These are phyloP conservation scores for Pseudofabraea citricarpa DNA, from an alignment of 2,329 filamentous ascomycete genomes.

Conservation along the genomic window DNA sequence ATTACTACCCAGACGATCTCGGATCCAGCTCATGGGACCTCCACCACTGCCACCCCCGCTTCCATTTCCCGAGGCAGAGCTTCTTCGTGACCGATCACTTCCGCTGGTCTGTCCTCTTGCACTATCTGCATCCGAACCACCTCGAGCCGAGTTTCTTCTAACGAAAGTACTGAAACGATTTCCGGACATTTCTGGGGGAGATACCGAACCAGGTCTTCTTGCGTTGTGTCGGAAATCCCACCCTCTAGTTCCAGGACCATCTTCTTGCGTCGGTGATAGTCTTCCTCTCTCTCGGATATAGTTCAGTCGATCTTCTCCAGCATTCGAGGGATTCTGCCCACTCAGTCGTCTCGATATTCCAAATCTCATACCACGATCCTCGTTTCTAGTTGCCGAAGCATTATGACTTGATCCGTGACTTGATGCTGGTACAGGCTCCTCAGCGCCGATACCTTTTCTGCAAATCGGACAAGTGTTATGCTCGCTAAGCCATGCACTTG, in stretches of 20 bases:
- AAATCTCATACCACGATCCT: slow-evolving; percentile 13
- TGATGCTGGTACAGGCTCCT: slow-evolving; percentile 5
- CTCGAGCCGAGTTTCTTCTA: slow-evolving; percentile 14
- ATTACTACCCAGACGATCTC: slow-evolving; percentile 16
- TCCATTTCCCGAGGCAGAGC: slow-evolving; percentile 13
- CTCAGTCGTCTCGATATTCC: slow-evolving; percentile 9
- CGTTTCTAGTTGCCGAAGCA: slow-evolving; percentile 8
- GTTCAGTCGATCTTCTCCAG: slow-evolving; percentile 24
- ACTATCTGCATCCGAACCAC: slow-evolving; percentile 10
- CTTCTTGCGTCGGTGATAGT: slow-evolving; percentile 14
- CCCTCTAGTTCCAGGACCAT: background rate
- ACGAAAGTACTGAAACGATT: background rate
- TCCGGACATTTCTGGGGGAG: slow-evolving; percentile 2
- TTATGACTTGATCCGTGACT: slow-evolving; percentile 13
- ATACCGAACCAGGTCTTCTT: background rate
- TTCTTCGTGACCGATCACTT: slow-evolving; percentile 19
- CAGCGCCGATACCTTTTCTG: slow-evolving; percentile 38
- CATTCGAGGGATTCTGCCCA: slow-evolving; percentile 8
- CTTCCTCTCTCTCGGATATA: slow-evolving; percentile 18
- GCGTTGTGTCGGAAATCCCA: background rate
- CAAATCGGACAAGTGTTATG: slow-evolving; percentile 92
- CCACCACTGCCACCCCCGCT: slow-evolving; percentile 9
- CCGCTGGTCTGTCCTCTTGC: slow-evolving; percentile 19
- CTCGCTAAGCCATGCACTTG: slow-evolving; percentile 77
- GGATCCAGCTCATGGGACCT: slow-evolving; percentile 18